Evolutionary conservation across 768 basidiomycete genomes (phyloP), one percentile per base, ranked within the genome.

Genomic region (Agrocybe praecox): DNA sequence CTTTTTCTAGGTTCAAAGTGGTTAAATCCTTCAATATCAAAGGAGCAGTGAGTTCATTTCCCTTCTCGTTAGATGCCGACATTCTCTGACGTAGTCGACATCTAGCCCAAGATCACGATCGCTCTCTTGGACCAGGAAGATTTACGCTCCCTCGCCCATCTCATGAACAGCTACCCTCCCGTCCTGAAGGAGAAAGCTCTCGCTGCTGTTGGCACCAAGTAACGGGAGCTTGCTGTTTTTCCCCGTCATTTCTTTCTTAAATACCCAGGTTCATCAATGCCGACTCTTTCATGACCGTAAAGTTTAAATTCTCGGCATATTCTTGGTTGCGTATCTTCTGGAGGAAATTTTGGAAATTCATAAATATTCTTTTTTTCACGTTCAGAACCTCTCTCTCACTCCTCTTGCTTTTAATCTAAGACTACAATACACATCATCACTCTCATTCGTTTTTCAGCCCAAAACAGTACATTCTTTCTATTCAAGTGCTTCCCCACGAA

Each of bases 21-120:
- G 63, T 92, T 76, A 94, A 93, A 70, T 83, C 87, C 9, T 87
- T 89, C 65, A 92, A 93, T 22, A 80, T 97, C 66, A 94, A 92
- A 67, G 80, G 81, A 45, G 89, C 91, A 56, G 90, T 90, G 66
- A 62, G 85, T 81, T 15, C 36, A 26, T 57, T 22, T 15, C 6
- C 26, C 12, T 36, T 55, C 46, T 33, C 29, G 12, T 14, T 15
- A 21, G 12, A 24, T 32, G 18, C 61, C 7, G 26, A 42, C 14
- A n/a, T 19, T 19, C 52, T 46, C 51, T 61, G 26, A 29, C 26
- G 26, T 29, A 29, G 26, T 33, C 43, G 21, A 34, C 56, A 19
- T 36, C 1, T 15, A 91, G 86, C 90, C 92, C 49, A 94, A 94
- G 68, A 75, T 93, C 59, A 95, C 94, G 1, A 92, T 97, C 63